These are phyloP conservation scores for Talaromyces thailandensis DNA, from an alignment of 495 filamentous ascomycete genomes.

Conservation along the genomic window DNA sequence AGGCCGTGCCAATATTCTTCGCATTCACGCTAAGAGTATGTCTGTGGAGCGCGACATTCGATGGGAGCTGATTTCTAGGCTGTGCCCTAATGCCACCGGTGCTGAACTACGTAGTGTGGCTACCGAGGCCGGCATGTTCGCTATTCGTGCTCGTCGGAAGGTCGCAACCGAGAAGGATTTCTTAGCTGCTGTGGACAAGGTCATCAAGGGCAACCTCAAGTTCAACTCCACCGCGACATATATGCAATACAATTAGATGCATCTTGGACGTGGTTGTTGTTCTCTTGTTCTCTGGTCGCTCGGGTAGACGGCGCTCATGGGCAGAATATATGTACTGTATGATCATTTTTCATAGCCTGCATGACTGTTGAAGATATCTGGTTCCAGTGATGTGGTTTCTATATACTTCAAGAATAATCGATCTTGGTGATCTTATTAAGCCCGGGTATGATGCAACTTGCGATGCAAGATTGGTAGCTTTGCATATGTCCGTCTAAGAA, in stretches of 20 bases:
- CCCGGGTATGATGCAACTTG: neutral
- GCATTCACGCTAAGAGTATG: constrained; percentile 99
- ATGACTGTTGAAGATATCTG: constrained; percentile 1
- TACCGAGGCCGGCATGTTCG: constrained; percentile 99
- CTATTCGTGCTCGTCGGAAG: constrained; percentile 92
- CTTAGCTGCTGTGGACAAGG: constrained; percentile 94
- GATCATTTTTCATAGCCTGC: constrained; percentile 8
- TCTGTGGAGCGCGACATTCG: constrained; percentile 96
- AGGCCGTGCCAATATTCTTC: constrained; percentile 91
- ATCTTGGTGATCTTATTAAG: neutral
- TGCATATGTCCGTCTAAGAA: neutral
- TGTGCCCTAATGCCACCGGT: constrained; percentile 95
- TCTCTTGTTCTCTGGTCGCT: constrained; percentile 10
- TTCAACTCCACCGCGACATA: constrained; percentile 99
- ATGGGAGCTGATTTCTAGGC: constrained; percentile 93
- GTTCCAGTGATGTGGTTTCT: neutral
- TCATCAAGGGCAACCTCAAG: constrained; percentile 98
- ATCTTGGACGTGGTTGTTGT: constrained; percentile 16
- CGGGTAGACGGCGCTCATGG: constrained; percentile 3
- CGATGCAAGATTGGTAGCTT: neutral
- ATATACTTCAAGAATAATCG: neutral
- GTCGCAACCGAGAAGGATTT: constrained; percentile 99
- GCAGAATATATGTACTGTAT: constrained; percentile 7
- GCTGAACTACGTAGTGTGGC: constrained; percentile 92
- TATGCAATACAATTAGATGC: constrained; percentile 91